Evolutionary conservation across 2,329 filamentous ascomycete genomes (phyloP).

Genomic region (Neonectria ditissima): DNA sequence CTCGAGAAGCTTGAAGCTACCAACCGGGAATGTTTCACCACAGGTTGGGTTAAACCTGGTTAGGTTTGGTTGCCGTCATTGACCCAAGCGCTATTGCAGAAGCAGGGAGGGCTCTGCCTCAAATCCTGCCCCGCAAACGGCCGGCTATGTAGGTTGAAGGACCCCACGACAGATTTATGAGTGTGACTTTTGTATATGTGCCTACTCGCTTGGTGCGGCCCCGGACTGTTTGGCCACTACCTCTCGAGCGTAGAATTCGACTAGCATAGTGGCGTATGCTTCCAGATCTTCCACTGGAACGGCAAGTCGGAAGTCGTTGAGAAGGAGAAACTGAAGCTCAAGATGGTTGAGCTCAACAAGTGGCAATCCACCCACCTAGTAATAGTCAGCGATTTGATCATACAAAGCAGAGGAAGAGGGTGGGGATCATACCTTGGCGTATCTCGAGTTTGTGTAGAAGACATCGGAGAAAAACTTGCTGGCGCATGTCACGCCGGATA

Average conservation of each 20-base stretch:
- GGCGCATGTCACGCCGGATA: constrained; percentile 95
- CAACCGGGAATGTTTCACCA: constrained; percentile 25
- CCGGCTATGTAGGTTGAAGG: not conserved
- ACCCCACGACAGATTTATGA: constrained; percentile 9
- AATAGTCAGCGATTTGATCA: constrained; percentile 17
- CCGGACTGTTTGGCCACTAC: constrained; percentile 65
- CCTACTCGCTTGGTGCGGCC: constrained; percentile 35
- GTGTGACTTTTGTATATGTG: constrained; percentile 11
- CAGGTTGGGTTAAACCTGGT: constrained; percentile 12
- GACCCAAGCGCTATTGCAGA: constrained; percentile 3
- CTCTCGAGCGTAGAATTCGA: constrained; percentile 96
- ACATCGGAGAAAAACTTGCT: constrained; percentile 99
- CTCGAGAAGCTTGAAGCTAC: constrained; percentile 9
- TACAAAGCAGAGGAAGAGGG: too few species aligned
- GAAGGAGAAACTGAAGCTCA: constrained; percentile 92
- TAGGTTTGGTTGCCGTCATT: constrained; percentile 1
- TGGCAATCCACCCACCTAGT: constrained; percentile 91
- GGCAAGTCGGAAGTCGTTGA: constrained; percentile 95
- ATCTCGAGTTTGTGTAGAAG: constrained; percentile 99
- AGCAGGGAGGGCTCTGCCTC: not conserved
- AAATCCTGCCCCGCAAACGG: not conserved
- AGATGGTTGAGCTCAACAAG: constrained; percentile 94
- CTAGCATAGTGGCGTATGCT: constrained; percentile 97
- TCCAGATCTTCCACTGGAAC: constrained; percentile 96
- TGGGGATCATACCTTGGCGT: constrained; percentile 84